phyloP scores from a whole-genome alignment of 306 rosid genomes.

The Begonia masoniana region DNA sequence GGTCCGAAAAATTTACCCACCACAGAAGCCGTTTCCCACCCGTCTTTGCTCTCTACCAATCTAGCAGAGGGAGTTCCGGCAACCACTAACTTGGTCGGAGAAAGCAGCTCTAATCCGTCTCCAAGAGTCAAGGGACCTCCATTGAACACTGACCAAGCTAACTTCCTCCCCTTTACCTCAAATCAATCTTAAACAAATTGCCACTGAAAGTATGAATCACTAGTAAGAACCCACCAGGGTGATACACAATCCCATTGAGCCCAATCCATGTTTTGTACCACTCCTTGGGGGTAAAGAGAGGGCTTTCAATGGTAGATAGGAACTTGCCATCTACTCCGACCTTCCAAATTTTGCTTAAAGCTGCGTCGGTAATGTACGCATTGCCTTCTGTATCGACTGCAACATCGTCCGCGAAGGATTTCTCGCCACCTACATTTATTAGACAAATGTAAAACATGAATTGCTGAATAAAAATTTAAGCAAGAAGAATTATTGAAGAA shows the following conservation, averaged over 20 bases:
- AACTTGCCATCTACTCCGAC: constrained; percentile 61
- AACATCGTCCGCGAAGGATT: constrained; percentile 69
- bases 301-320: constrained; percentile 39
- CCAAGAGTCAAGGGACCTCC: constrained; percentile 57
- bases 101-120: constrained; percentile 65
- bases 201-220: constrained; percentile 68
- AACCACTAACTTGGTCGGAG: constrained; percentile 64
- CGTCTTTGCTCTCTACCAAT: constrained; percentile 72
- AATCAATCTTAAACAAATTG: constrained; percentile 54
- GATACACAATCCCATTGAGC: constrained; percentile 80
- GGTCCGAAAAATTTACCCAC: constrained; percentile 51
- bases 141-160: constrained; percentile 27
- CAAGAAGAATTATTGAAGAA: too few species aligned
- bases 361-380: constrained; percentile 68
- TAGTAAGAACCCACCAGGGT: constrained; percentile 74
- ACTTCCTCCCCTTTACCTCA: constrained; percentile 55
- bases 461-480: too few species aligned
- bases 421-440: constrained; percentile 47
- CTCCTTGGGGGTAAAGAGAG: constrained; percentile 49
- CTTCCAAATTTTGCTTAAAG: constrained; percentile 64
- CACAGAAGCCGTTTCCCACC: constrained; percentile 74
- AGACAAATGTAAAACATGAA: background rate
- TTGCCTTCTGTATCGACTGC: constrained; percentile 79
- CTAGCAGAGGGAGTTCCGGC: constrained; percentile 76
- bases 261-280: constrained; percentile 73